Evolutionary conservation across 2,329 filamentous ascomycete species (phyloP).

Genomic region (Colletotrichum somersetense): DNA sequence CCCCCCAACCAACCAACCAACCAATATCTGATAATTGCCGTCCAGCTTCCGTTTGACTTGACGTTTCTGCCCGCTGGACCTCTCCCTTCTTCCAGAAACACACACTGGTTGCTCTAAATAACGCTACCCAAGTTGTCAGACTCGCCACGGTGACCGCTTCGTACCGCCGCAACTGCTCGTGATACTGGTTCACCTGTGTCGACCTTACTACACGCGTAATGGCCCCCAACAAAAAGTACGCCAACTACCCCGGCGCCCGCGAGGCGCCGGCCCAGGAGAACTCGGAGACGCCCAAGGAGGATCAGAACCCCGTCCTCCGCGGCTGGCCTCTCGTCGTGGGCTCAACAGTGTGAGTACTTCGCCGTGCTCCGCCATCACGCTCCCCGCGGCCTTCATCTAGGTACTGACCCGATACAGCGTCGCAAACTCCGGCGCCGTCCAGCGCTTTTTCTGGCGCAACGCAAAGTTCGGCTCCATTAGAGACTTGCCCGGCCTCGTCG

Average conservation of each 20-base stretch:
- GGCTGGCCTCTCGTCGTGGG: conserved; percentile 73
- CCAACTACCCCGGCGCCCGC: conserved; percentile 42
- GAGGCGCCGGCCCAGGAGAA: conserved; percentile 22
- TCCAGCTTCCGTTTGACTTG: neutral
- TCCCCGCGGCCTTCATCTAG: neutral
- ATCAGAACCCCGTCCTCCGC: conserved; percentile 77
- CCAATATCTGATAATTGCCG: neutral
- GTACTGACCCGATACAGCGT: conserved; percentile 59
- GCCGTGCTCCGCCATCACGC: neutral
- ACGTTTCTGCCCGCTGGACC: neutral
- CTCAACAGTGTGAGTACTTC: conserved; percentile 67
- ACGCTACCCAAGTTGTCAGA: neutral
- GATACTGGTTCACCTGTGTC: conserved; percentile 5
- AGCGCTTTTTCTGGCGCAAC: conserved; percentile 77
- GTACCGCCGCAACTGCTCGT: neutral
- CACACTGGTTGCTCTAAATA: neutral
- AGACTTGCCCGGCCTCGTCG: conserved; percentile 59
- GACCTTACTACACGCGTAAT: conserved; percentile 14
- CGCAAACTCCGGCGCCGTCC: conserved; percentile 69
- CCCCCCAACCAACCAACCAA: neutral
- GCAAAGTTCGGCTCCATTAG: conserved; percentile 67
- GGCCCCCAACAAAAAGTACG: conserved; percentile 41
- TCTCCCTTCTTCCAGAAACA: neutral
- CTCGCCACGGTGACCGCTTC: neutral
- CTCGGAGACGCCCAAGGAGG: conserved; percentile 47